phyloP scores from a whole-genome alignment of 768 basidiomycete species.

The Tephrocybe sp. region DNA sequence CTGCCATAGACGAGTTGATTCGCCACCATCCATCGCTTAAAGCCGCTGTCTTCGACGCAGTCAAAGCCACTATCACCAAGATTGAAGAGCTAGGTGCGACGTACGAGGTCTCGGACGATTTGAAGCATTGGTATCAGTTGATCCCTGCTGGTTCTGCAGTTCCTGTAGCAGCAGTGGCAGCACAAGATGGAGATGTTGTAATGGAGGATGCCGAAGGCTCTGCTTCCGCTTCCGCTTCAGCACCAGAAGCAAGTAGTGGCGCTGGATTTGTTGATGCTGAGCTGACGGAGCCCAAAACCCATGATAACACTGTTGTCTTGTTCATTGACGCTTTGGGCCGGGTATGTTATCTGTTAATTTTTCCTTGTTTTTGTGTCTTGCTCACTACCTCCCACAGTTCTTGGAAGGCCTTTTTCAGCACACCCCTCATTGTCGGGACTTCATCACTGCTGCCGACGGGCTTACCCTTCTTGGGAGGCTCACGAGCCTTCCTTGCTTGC shows the following conservation, averaged over 20 bases:
- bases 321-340: slow-evolving; percentile 79
- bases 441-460: slow-evolving; percentile 72
- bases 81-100: slow-evolving; percentile 72
- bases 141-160: slow-evolving; percentile 22
- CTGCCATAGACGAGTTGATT: slow-evolving; percentile 90
- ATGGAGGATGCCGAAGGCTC: slow-evolving; percentile 45
- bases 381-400: slow-evolving; percentile 50
- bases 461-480: slow-evolving; percentile 73
- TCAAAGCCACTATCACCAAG: slow-evolving; percentile 65
- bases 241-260: slow-evolving; percentile 10
- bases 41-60: slow-evolving; percentile 69
- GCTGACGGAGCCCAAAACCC: slow-evolving; percentile 38
- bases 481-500: slow-evolving; percentile 81
- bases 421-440: slow-evolving; percentile 84
- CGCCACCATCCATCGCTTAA: slow-evolving; percentile 93
- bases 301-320: slow-evolving; percentile 74
- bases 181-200: slow-evolving; percentile 33
- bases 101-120: slow-evolving; percentile 53
- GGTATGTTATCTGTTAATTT: slow-evolving; percentile 39
- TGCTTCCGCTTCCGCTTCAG: slow-evolving; percentile 17
- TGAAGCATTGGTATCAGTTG: slow-evolving; percentile 67
- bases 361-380: neutral
- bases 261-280: slow-evolving; percentile 25
- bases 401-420: slow-evolving; percentile 95
- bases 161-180: slow-evolving; percentile 3